These are phyloP conservation scores for Gymnopilus junonius DNA, from an alignment of 768 basidiomycete genomes.

Conservation along the genomic window DNA sequence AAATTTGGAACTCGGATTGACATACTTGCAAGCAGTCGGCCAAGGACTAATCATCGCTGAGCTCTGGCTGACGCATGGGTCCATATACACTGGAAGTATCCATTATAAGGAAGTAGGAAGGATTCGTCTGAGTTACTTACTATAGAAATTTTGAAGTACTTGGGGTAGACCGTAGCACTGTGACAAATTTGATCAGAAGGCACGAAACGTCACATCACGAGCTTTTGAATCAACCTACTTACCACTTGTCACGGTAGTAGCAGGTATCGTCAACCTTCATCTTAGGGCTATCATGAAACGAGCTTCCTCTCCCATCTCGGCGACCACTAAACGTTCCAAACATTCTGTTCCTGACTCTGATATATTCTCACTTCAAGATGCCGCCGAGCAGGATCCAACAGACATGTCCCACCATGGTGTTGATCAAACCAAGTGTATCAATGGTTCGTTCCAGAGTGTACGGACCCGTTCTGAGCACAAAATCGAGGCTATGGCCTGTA, in stretches of 20 bases:
- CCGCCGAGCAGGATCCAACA: constrained; percentile 14
- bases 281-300: constrained; percentile 3
- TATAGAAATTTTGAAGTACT: no score
- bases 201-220: not conserved
- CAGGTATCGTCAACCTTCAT: no score
- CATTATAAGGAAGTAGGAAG: no score
- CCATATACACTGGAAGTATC: no score
- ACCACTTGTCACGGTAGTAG: no score
- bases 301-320: not conserved
- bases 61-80: no score
- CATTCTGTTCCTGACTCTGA: not conserved
- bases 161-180: no score
- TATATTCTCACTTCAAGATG: not conserved
- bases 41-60: no score
- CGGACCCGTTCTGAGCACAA: constrained; percentile 8
- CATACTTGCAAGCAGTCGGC: not conserved
- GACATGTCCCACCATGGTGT: constrained; percentile 21
- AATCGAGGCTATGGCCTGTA: constrained; percentile 13
- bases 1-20: not conserved
- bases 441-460: constrained; percentile 22
- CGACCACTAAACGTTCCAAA: not conserved
- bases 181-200: not conserved
- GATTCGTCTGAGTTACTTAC: no score
- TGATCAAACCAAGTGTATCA: constrained; percentile 21
- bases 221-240: no score